Percentiles rank a stretch among this genome's conserved stretches.
Conservation (phyloP, 495 filamentous ascomycete species). For the Cercophora newfieldiana region DNA sequence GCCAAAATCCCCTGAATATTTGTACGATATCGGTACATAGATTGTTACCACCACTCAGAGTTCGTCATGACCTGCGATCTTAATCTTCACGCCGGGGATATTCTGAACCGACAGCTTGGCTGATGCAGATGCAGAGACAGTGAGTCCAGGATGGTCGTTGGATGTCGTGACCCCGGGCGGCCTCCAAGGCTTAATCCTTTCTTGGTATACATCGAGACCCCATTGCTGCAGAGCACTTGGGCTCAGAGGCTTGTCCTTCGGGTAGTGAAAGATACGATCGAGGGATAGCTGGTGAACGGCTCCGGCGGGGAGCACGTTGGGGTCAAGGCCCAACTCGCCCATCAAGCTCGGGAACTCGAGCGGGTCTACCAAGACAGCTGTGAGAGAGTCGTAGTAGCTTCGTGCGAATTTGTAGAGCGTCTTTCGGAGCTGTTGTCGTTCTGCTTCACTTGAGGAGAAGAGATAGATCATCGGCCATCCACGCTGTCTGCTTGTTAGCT, state of each 20-base stretch:
- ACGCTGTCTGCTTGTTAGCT: constrained; percentile 25
- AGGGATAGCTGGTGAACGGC: constrained; percentile 39
- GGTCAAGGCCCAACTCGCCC: constrained; percentile 34
- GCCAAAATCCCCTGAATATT: no score
- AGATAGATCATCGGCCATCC: constrained; percentile 46
- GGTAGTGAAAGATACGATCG: constrained; percentile 38
- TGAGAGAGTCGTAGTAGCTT: constrained; percentile 42
- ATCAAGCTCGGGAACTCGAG: constrained; percentile 44
- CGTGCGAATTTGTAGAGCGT: constrained; percentile 39
- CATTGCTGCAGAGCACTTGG: constrained; percentile 30
- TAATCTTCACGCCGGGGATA: constrained; percentile 34
- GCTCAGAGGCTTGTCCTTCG: constrained; percentile 27
- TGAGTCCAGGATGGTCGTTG: background rate
- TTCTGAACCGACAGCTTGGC: constrained; percentile 27
- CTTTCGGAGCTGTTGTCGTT: constrained; percentile 31
- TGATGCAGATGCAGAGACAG: constrained; percentile 20
- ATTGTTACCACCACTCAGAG: no score
- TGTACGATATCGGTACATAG: no score
- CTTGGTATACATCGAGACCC: constrained; percentile 38
- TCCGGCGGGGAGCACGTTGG: constrained; percentile 28
- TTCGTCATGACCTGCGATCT: constrained; percentile 32
- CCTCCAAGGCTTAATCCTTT: constrained; percentile 37
- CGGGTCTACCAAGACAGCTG: constrained; percentile 42
- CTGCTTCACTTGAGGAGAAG: constrained; percentile 34
- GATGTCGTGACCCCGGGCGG: constrained; percentile 30